A percentile compares a stretch with the other conserved stretches of the same genome.
phyloP scores from a whole-genome alignment of 805 yeast genomes.

The Millerago galiae region DNA sequence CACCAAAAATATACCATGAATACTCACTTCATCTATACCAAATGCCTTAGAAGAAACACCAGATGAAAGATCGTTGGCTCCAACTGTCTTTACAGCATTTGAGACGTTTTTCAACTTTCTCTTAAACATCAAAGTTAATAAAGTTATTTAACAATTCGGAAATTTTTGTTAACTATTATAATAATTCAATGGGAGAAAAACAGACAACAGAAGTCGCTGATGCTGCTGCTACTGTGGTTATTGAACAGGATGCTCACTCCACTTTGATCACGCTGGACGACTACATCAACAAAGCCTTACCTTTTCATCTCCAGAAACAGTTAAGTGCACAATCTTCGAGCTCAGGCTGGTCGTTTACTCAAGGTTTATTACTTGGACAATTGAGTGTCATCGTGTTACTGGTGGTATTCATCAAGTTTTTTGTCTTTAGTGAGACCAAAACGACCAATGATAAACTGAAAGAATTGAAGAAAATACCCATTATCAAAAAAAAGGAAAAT shows the following conservation, averaged over 20 bases:
- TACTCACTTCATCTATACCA: conserved; percentile 26
- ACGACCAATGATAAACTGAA: conserved; percentile 23
- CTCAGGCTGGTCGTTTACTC: conserved; percentile 63
- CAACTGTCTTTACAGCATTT: conserved; percentile 28
- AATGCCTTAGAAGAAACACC: conserved; percentile 27
- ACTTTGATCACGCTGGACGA: conserved; percentile 31
- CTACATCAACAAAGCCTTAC: conserved; percentile 29
- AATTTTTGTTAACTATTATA: too few species aligned
- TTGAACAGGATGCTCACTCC: conserved; percentile 19
- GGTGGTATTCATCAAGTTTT: conserved; percentile 63
- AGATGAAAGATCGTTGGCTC: conserved; percentile 23
- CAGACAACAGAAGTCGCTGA: neutral
- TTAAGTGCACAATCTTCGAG: conserved; percentile 17
- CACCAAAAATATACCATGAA: neutral
- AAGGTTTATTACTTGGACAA: conserved; percentile 71
- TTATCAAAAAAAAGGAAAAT: conserved; percentile 18
- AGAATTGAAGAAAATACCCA: conserved; percentile 21
- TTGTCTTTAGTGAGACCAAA: conserved; percentile 62
- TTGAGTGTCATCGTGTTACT: conserved; percentile 60
- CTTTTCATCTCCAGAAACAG: conserved; percentile 29
- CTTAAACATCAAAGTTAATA: conserved; percentile 25
- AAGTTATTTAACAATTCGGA: neutral
- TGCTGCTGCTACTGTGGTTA: conserved; percentile 17
- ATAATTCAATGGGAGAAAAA: too few species aligned
- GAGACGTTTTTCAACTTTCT: conserved; percentile 26